Evolutionary conservation across 306 rosid genomes (phyloP).

Genomic region (Trichosanthes truncata): DNA sequence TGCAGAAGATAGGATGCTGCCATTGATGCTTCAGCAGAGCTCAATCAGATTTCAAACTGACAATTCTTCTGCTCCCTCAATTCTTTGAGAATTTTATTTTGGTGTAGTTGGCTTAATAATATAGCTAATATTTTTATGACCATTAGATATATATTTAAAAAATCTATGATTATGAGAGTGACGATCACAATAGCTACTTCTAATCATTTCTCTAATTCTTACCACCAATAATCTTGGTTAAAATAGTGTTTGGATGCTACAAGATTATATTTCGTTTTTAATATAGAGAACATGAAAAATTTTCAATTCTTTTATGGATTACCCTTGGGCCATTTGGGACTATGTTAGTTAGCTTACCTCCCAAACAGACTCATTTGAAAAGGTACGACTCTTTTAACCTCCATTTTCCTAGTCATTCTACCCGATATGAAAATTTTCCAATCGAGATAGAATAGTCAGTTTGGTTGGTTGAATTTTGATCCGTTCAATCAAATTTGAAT

Average conservation of each 20-base stretch:
- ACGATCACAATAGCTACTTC: too few relatives aligned
- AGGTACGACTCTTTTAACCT: background rate
- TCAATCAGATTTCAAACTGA: background rate
- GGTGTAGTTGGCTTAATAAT: too few relatives aligned
- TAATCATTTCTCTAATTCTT: background rate
- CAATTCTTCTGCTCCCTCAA: background rate
- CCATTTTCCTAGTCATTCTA: background rate
- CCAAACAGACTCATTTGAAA: background rate
- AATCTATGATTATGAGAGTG: background rate
- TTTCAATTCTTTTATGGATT: background rate
- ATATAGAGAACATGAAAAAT: background rate
- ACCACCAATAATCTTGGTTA: background rate
- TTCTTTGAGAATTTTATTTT: background rate
- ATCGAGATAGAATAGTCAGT: background rate
- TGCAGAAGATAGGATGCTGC: slow-evolving; percentile 15
- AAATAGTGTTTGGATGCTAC: background rate
- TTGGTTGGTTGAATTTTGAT: background rate
- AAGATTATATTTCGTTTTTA: background rate
- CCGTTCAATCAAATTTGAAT: too few relatives aligned
- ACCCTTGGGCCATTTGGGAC: background rate
- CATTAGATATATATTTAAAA: too few relatives aligned
- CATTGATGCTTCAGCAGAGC: slow-evolving; percentile 11
- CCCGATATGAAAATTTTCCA: background rate
- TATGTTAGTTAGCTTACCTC: background rate
- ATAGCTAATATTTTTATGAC: too few relatives aligned